phyloP scores from a whole-genome alignment of 768 basidiomycete genomes.

The Lactarius pseudohatsudake region DNA sequence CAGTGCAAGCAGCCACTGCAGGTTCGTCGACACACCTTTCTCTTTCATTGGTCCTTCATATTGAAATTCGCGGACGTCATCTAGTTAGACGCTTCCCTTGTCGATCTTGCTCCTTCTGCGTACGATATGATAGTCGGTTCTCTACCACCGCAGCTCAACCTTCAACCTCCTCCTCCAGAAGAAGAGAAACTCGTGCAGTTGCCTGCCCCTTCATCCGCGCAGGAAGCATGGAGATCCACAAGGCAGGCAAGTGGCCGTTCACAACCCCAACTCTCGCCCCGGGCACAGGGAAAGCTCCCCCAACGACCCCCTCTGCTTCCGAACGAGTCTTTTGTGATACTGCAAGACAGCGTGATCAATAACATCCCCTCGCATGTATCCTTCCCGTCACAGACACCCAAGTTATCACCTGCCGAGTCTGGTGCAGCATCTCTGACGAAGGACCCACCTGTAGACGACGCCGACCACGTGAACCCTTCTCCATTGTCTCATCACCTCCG shows the following conservation, averaged over 20 bases:
- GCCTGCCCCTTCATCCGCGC: slow-evolving; percentile 51
- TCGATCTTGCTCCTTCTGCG: slow-evolving; percentile 81
- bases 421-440: slow-evolving; percentile 35
- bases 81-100: slow-evolving; percentile 87
- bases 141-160: slow-evolving; percentile 55
- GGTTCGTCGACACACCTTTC: slow-evolving; percentile 40
- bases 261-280: slow-evolving; percentile 46
- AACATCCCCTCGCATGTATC: slow-evolving; percentile 61
- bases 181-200: slow-evolving; percentile 48
- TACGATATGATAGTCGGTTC: slow-evolving; percentile 82
- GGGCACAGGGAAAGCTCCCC: slow-evolving; percentile 60
- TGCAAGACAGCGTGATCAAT: slow-evolving; percentile 79
- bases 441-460: slow-evolving; percentile 45
- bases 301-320: slow-evolving; percentile 56
- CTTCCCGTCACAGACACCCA: slow-evolving; percentile 45
- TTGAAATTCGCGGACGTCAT: background rate
- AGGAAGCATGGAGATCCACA: slow-evolving; percentile 63
- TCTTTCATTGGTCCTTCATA: slow-evolving; percentile 12
- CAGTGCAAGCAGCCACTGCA: slow-evolving; percentile 91
- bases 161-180: slow-evolving; percentile 42
- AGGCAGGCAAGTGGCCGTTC: slow-evolving; percentile 40
- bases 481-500: slow-evolving; percentile 77
- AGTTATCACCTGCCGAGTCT: slow-evolving; percentile 41
- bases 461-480: slow-evolving; percentile 61
- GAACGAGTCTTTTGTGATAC: slow-evolving; percentile 87